Percentiles rank a stretch among this genome's conserved stretches.
phyloP scores from a whole-genome alignment of 176 grass and related monocot species.

The Phyllostachys edulis region DNA sequence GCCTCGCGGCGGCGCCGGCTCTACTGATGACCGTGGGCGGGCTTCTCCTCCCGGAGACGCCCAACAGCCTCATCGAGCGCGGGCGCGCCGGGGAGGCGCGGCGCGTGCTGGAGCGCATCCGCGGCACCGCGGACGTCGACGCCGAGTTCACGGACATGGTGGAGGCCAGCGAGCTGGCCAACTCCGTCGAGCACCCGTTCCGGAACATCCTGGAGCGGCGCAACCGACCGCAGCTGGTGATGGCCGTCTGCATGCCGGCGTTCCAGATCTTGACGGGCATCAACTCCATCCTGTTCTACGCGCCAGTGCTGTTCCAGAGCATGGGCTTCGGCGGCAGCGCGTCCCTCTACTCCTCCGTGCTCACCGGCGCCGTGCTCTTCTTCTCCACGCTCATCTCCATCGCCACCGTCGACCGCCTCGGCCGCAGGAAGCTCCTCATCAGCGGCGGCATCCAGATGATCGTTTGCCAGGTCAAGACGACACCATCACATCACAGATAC shows the following conservation, averaged over 20 bases:
- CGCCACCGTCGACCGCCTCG: conserved; percentile 43
- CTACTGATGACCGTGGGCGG: conserved; percentile 76
- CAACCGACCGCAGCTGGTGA: conserved; percentile 87
- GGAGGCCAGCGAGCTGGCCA: conserved; percentile 86
- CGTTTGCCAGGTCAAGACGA: conserved; percentile 46
- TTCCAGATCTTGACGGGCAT: conserved; percentile 93
- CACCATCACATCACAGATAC: neutral
- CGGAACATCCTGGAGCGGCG: conserved; percentile 73
- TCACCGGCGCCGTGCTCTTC: conserved; percentile 81
- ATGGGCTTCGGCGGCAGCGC: conserved; percentile 78
- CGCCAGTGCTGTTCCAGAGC: conserved; percentile 94
- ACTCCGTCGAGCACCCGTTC: conserved; percentile 85
- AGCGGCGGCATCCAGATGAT: conserved; percentile 90
- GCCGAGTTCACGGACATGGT: conserved; percentile 86
- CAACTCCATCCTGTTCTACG: conserved; percentile 97
- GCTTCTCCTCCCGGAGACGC: conserved; percentile 78
- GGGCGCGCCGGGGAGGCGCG: conserved; percentile 55
- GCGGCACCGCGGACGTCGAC: conserved; percentile 73
- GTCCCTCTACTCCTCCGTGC: conserved; percentile 78
- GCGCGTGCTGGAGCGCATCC: conserved; percentile 68
- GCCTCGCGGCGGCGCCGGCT: conserved; percentile 66
- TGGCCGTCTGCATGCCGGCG: conserved; percentile 88
- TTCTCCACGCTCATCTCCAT: conserved; percentile 61
- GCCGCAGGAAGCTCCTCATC: conserved; percentile 53
- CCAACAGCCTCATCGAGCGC: conserved; percentile 87